Evolutionary conservation across 176 grass and related monocot species (phyloP), one percentile per base, ranked within the genome.

Genomic region (Elymus sibiricus): DNA sequence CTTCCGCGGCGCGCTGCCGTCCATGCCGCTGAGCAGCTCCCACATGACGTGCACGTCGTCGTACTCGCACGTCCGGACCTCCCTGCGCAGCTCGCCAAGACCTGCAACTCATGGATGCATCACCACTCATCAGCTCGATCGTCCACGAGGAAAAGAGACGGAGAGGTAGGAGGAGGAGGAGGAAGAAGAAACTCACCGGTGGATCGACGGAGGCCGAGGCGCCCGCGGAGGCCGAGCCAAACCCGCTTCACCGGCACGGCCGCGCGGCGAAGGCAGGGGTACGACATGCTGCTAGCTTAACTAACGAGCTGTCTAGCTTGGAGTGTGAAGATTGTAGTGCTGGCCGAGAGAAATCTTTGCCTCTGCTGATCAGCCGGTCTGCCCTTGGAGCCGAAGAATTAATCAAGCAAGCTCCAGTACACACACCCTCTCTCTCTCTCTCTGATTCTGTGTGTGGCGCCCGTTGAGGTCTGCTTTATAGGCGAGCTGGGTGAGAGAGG

Each of bases 11-110:
- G 82, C 69, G 51, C 34, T 17, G 53, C 22, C 34, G 38, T 87
- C 80, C 82, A 44, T 82, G 56, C 43, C 69, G 35, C 75, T 64
- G 81, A 97, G 92, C 88, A 94, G 90, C 86, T 87, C 86, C 92
- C 95, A 94, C 90, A 94, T 94, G 83, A 97, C 92, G 58, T 87
- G 95, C 21, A 97, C 88, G 60, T 97, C 95, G 60, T 58, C 55
- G 80, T 97, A 97, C 88, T 97, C 90, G 86, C 94, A 92, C 46
- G 90, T 90, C 28, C 83, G 89, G 73, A 97, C 90, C 21, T 94
- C 95, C 72, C 80, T 70, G 15, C 73, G 76, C 61, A 97, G 86
- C 67, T 86, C 78, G 32, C 90, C 70, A 64, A 97, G 70, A 13
- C 92, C 91, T 83, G 32, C 37, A 71, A 28, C 49, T 19, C 49